These are phyloP conservation scores for Dendrobium catenatum DNA, from an alignment of 106 monocot species.

Conservation along the genomic window DNA sequence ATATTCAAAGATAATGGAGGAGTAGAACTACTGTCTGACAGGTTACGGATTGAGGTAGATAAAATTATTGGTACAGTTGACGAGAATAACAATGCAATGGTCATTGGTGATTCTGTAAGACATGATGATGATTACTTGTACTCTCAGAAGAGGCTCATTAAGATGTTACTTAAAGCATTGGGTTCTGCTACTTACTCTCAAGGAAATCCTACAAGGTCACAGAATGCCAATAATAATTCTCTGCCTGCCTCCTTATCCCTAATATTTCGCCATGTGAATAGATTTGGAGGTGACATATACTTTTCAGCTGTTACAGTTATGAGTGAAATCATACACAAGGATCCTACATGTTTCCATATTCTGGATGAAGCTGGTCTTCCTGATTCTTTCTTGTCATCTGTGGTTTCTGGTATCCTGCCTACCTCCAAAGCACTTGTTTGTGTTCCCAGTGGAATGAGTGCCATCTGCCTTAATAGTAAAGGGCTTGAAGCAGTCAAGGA, in stretches of 20 bases:
- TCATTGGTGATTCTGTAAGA: conserved; percentile 44
- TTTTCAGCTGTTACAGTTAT: conserved; percentile 96
- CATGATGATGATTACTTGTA: conserved; percentile 60
- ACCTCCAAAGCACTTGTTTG: conserved; percentile 91
- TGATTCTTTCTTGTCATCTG: conserved; percentile 76
- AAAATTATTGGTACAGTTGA: conserved; percentile 51
- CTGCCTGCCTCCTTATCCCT: conserved; percentile 63
- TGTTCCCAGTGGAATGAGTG: conserved; percentile 96
- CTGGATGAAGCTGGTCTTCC: conserved; percentile 79
- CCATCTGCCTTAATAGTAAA: conserved; percentile 84
- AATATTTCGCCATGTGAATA: conserved; percentile 70
- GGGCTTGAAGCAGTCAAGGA: conserved; percentile 86
- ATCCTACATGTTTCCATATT: conserved; percentile 80
- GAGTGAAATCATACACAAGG: conserved; percentile 99
- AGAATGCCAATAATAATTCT: conserved; percentile 48
- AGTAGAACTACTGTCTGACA: conserved; percentile 70
- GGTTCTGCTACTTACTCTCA: conserved; percentile 94
- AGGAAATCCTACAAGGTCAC: conserved; percentile 71
- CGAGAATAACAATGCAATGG: conserved; percentile 41
- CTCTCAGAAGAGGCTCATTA: conserved; percentile 87
- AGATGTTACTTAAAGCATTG: conserved; percentile 80
- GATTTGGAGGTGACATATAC: conserved; percentile 95
- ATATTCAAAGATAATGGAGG: conserved; percentile 96
- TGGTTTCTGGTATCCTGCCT: conserved; percentile 66
- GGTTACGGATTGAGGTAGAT: conserved; percentile 76